These are phyloP conservation scores for Cyclostephanos invisitatus DNA, from an alignment of 108 stramenopile species.

Conservation along the genomic window DNA sequence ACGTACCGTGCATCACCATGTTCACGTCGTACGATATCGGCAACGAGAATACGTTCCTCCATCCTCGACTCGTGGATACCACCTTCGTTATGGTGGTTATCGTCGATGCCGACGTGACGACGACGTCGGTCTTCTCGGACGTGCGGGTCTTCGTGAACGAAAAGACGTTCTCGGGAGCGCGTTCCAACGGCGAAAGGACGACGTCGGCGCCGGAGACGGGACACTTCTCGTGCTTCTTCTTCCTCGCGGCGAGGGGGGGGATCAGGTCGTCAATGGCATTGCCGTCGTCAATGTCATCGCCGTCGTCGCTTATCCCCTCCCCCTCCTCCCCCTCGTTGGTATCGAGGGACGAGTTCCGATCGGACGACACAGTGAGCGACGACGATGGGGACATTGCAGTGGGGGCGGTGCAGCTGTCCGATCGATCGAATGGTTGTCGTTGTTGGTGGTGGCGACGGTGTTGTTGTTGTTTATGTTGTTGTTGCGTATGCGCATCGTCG, in stretches of 20 bases:
- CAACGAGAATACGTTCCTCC: slow-evolving; percentile 85
- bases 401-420: slow-evolving; percentile 29
- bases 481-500: slow-evolving; percentile 7
- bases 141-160: slow-evolving; percentile 72
- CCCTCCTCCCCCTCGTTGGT: slow-evolving; percentile 13
- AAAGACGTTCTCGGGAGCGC: slow-evolving; percentile 85
- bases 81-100: slow-evolving; percentile 84
- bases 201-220: slow-evolving; percentile 68
- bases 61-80: slow-evolving; percentile 71
- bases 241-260: background rate
- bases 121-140: slow-evolving; percentile 57
- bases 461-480: slow-evolving; percentile 7
- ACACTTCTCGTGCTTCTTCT: slow-evolving; percentile 56
- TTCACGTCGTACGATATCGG: slow-evolving; percentile 91
- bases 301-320: slow-evolving; percentile 7
- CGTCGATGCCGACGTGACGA: slow-evolving; percentile 62
- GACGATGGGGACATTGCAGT: slow-evolving; percentile 49
- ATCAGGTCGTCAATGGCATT: background rate
- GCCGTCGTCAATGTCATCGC: slow-evolving; percentile 13
- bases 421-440: slow-evolving; percentile 14
- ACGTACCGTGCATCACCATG: slow-evolving; percentile 78
- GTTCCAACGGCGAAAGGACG: slow-evolving; percentile 70
- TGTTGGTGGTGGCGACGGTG: background rate
- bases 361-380: slow-evolving; percentile 21
- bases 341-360: slow-evolving; percentile 48